Percentiles rank a stretch among this genome's conserved stretches.
Evolutionary conservation across 345 rosid species (phyloP).

Genomic region (Sonneratia alba): DNA sequence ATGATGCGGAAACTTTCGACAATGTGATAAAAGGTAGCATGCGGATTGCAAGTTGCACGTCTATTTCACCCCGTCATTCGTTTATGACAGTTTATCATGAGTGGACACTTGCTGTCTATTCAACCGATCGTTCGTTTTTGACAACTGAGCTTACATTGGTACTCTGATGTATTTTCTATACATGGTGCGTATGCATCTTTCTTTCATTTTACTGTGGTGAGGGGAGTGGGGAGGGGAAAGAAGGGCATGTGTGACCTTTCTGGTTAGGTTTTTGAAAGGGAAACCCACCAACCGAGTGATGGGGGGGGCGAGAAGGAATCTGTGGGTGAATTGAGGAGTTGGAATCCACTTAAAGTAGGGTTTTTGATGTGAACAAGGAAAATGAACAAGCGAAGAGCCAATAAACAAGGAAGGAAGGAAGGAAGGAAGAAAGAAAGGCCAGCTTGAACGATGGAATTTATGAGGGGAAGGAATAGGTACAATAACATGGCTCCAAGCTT

Average conservation of each 20-base stretch:
- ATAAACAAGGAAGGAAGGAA: neutral
- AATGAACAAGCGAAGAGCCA: neutral
- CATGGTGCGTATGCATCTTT: neutral
- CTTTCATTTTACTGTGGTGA: neutral
- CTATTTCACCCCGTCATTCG: too few species aligned
- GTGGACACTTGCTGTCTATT: neutral
- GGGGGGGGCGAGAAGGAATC: too few species aligned
- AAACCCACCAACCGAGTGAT: conserved; percentile 33
- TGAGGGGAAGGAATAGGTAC: conserved; percentile 15
- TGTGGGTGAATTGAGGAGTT: conserved; percentile 57
- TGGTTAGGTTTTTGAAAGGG: conserved; percentile 47
- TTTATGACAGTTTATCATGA: too few species aligned
- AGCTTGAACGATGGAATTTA: conserved; percentile 15
- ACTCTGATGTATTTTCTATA: neutral
- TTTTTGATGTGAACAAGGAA: conserved; percentile 15
- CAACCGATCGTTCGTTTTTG: neutral
- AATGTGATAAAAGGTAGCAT: neutral
- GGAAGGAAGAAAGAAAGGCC: neutral
- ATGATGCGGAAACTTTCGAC: neutral
- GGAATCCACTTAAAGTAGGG: conserved; percentile 50
- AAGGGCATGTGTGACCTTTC: conserved; percentile 11
- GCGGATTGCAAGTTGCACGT: neutral
- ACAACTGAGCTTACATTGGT: neutral
- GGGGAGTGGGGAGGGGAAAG: neutral
- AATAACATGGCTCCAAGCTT: conserved; percentile 30